These are phyloP conservation scores for Botrytis porri DNA, from an alignment of 2,329 filamentous ascomycete species.

Conservation along the genomic window DNA sequence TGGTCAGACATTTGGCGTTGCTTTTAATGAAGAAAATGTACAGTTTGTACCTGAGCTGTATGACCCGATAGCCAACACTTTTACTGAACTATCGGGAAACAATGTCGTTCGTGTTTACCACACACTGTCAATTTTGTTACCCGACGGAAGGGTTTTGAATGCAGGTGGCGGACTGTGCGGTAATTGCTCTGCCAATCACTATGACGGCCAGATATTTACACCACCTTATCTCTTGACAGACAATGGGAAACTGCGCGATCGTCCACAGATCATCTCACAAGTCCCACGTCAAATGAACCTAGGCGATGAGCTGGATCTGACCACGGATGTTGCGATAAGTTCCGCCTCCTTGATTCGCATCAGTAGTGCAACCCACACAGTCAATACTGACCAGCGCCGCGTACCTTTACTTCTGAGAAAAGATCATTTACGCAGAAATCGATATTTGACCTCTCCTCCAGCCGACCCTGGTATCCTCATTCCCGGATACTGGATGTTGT, in stretches of 20 bases:
- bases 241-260: neutral
- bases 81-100: neutral
- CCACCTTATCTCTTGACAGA: slow-evolving; percentile 7
- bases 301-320: neutral
- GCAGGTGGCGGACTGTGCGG: slow-evolving; percentile 6
- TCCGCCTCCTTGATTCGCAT: slow-evolving; percentile 3
- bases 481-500: slow-evolving; percentile 12
- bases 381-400: slow-evolving; percentile 6
- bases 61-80: neutral
- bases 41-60: neutral
- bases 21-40: slow-evolving; percentile 9
- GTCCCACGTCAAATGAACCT: neutral
- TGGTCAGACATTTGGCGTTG: slow-evolving; percentile 1
- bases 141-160: slow-evolving; percentile 1
- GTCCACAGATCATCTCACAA: neutral
- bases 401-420: neutral
- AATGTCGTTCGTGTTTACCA: slow-evolving; percentile 10
- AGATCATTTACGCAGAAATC: fast-evolving
- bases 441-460: neutral
- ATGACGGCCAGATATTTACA: slow-evolving; percentile 9
- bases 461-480: neutral
- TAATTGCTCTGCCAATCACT: slow-evolving; percentile 5
- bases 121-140: slow-evolving; percentile 3
- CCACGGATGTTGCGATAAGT: neutral
- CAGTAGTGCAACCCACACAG: slow-evolving; percentile 7